Percentiles rank a stretch among this genome's conserved stretches.
Conservation (phyloP, 768 basidiomycete genomes). For the Mycena sanguinolenta region DNA sequence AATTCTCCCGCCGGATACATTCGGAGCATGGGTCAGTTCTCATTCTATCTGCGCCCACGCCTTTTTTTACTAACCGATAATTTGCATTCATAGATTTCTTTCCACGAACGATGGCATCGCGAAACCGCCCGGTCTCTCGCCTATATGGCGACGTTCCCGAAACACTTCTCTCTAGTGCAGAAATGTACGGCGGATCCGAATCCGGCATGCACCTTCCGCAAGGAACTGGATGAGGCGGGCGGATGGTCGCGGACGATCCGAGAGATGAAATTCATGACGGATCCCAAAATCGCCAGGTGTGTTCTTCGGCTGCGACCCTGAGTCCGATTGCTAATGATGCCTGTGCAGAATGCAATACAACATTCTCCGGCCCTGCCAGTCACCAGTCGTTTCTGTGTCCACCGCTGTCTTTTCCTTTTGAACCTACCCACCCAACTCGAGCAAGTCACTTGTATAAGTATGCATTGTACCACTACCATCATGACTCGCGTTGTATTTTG, state of each 20-base stretch:
- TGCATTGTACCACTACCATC: too few species aligned
- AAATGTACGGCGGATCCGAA: constrained; percentile 2
- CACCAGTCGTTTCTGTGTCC: neutral
- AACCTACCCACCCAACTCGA: too few species aligned
- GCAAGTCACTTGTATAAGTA: too few species aligned
- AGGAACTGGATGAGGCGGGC: constrained; percentile 6
- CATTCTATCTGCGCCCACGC: neutral
- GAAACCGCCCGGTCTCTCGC: neutral
- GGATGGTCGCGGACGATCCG: neutral
- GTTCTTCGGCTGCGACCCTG: neutral
- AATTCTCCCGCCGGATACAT: neutral
- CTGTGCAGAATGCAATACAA: neutral
- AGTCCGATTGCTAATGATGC: neutral
- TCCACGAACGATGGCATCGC: neutral
- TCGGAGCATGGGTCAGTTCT: neutral
- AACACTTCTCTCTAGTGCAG: neutral
- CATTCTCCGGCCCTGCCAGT: neutral
- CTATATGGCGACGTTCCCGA: neutral
- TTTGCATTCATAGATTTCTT: neutral
- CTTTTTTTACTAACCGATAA: neutral
- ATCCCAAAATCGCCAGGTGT: neutral
- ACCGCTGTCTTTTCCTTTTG: neutral
- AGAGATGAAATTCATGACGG: neutral
- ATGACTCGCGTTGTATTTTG: too few species aligned
- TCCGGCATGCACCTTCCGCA: neutral